phyloP scores from a whole-genome alignment of 1,284 basidiomycete species.

The Ceratobasidium theobromae region DNA sequence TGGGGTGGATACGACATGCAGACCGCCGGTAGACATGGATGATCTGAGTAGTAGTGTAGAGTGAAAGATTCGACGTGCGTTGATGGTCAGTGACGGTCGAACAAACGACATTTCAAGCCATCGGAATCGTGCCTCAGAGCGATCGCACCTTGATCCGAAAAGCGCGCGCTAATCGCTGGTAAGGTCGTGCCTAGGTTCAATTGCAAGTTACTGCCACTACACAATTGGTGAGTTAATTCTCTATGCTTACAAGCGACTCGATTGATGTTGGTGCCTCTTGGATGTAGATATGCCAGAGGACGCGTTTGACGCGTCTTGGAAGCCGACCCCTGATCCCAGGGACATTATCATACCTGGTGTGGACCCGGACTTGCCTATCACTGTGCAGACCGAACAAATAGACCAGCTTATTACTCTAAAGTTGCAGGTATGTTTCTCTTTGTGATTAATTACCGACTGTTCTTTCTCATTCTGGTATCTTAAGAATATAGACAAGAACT shows the following conservation, averaged over 20 bases:
- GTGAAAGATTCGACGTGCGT: background rate
- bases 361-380: slow-evolving; percentile 69
- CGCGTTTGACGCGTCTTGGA: slow-evolving; percentile 47
- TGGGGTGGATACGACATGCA: slow-evolving; percentile 13
- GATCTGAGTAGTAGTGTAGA: background rate
- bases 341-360: slow-evolving; percentile 73
- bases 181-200: too few relatives aligned
- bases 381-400: slow-evolving; percentile 89
- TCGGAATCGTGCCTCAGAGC: background rate
- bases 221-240: background rate
- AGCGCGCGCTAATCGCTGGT: slow-evolving; percentile 8
- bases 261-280: background rate
- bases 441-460: background rate
- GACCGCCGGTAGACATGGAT: slow-evolving; percentile 8
- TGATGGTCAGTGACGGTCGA: background rate
- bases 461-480: slow-evolving; percentile 38
- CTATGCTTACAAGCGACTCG: background rate
- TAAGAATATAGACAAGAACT: slow-evolving; percentile 92
- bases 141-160: slow-evolving; percentile 27
- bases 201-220: too few relatives aligned
- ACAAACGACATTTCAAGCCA: slow-evolving; percentile 18
- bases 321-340: slow-evolving; percentile 60
- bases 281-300: slow-evolving; percentile 16
- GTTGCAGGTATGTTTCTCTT: slow-evolving; percentile 59
- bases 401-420: slow-evolving; percentile 93